Evolutionary conservation across 345 rosid species (phyloP).

Genomic region (Streptanthus diversifolius): DNA sequence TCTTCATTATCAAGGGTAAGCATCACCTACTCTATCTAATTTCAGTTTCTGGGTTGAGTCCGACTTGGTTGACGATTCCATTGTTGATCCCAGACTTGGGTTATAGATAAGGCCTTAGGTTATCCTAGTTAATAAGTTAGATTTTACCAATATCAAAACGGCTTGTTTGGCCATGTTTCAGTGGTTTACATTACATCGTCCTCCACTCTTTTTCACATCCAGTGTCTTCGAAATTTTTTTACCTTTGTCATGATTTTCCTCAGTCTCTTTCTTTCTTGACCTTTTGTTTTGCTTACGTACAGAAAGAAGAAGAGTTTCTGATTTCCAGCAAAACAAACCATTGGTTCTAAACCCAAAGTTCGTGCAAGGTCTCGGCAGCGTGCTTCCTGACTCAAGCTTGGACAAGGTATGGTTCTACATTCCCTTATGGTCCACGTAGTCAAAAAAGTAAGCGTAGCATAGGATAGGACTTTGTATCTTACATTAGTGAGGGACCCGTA

Average conservation of each 20-base stretch:
- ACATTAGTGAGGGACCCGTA: constrained; percentile 29
- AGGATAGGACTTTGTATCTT: not conserved
- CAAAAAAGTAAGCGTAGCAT: not conserved
- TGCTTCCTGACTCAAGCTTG: no score
- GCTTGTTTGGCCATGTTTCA: no score
- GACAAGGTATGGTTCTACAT: constrained; percentile 56
- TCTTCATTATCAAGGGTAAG: no score
- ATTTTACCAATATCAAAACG: no score
- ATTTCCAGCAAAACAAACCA: constrained; percentile 67
- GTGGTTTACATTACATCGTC: no score
- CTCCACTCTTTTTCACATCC: no score
- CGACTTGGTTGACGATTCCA: no score
- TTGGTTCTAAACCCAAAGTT: constrained; percentile 69
- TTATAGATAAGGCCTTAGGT: no score
- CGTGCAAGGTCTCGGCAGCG: constrained; percentile 69
- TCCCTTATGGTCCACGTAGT: not conserved
- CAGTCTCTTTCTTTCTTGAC: not conserved
- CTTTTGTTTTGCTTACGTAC: constrained; percentile 34
- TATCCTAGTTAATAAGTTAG: no score
- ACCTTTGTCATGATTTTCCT: constrained; percentile 6
- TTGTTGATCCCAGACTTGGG: no score
- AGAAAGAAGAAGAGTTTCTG: constrained; percentile 92
- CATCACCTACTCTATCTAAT: no score
- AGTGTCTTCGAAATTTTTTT: not conserved
- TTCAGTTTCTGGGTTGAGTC: no score